phyloP scores from a whole-genome alignment of 2,329 filamentous ascomycete genomes.

The Colletotrichum neosansevieriae region DNA sequence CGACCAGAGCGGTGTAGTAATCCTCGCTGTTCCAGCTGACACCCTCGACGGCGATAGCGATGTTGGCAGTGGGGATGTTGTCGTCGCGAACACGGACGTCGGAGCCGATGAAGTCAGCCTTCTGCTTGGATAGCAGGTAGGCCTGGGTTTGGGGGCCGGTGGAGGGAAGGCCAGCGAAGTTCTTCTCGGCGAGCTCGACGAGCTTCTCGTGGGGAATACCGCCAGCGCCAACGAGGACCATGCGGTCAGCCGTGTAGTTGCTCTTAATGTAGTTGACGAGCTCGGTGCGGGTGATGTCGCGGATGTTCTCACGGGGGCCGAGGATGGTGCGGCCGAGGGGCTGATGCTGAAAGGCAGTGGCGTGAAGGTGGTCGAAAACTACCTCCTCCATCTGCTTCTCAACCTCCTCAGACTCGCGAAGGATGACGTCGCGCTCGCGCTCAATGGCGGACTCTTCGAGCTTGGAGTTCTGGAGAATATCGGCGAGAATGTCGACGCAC shows the following conservation, averaged over 20 bases:
- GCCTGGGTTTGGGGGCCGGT: conserved; percentile 81
- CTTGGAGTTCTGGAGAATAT: conserved; percentile 99
- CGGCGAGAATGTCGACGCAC: conserved; percentile 97
- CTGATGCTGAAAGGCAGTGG: conserved; percentile 97
- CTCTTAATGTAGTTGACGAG: conserved; percentile 97
- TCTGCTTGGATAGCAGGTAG: conserved; percentile 83
- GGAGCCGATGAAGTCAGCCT: conserved; percentile 95
- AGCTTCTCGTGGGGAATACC: conserved; percentile 94
- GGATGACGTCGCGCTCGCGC: conserved; percentile 97
- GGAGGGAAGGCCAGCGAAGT: conserved; percentile 85
- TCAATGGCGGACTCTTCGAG: conserved; percentile 93
- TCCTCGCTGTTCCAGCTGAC: conserved; percentile 99
- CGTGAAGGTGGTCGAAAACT: conserved; percentile 98
- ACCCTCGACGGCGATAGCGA: conserved; percentile 98
- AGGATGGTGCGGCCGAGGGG: conserved; percentile 97
- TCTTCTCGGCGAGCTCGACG: conserved; percentile 95
- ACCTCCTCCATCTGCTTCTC: conserved; percentile 99
- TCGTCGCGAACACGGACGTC: conserved; percentile 97
- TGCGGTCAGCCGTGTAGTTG: conserved; percentile 99
- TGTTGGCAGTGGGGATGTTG: conserved; percentile 95
- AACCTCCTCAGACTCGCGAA: conserved; percentile 98
- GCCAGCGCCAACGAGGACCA: conserved; percentile 97
- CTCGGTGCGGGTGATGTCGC: conserved; percentile 92
- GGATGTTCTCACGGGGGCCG: conserved; percentile 97
- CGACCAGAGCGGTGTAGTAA: conserved; percentile 98